These are phyloP conservation scores for Populus nigra DNA, from an alignment of 345 rosid genomes.

Conservation along the genomic window DNA sequence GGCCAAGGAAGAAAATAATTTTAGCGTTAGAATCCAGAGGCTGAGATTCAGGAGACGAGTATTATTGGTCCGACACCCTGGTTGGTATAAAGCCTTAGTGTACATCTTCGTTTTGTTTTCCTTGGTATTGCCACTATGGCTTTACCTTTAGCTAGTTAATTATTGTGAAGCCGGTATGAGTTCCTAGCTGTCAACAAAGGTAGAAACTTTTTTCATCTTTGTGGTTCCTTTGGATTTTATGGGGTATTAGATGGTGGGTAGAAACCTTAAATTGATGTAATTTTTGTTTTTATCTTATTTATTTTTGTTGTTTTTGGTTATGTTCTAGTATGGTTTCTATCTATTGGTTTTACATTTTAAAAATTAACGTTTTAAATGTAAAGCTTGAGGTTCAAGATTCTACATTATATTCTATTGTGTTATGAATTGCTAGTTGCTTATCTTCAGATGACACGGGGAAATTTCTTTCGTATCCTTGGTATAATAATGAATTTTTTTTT, in stretches of 20 bases:
- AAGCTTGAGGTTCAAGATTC: neutral
- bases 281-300: neutral
- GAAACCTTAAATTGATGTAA: conserved; percentile 4
- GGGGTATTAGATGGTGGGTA: neutral
- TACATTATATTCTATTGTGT: neutral
- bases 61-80: conserved; percentile 16
- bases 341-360: neutral
- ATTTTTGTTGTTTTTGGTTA: no score
- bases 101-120: conserved; percentile 3
- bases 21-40: conserved; percentile 73
- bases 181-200: conserved; percentile 6
- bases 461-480: no score
- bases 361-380: no score
- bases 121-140: conserved; percentile 10
- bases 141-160: conserved; percentile 20
- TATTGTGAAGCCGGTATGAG: conserved; percentile 9
- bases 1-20: conserved; percentile 95
- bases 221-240: neutral
- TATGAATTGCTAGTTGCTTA: neutral
- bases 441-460: neutral
- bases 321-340: neutral
- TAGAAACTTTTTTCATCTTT: conserved; percentile 3
- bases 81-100: conserved; percentile 18
- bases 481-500: no score
- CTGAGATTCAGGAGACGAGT: conserved; percentile 29